Conservation (phyloP, 2,329 filamentous ascomycete genomes). For the Shiraia bambusicola region DNA sequence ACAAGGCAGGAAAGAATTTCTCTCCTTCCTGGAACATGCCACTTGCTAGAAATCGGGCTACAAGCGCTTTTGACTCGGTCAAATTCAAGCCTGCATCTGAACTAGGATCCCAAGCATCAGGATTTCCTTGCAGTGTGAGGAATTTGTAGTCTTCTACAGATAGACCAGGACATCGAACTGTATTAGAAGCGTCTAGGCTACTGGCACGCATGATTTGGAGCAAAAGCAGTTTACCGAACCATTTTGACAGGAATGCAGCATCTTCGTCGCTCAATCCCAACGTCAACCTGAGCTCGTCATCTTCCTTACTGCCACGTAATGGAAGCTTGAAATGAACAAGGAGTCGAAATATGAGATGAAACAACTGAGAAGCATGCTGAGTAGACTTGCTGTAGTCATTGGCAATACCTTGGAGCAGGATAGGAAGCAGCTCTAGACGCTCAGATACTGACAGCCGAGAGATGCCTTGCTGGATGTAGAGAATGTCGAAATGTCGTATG, state of each 20-base stretch:
- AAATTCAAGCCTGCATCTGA: slow-evolving; percentile 64
- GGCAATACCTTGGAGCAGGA: slow-evolving; percentile 67
- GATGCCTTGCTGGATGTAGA: slow-evolving; percentile 85
- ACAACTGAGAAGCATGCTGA: slow-evolving; percentile 65
- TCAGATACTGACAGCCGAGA: slow-evolving; percentile 62
- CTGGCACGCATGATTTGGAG: slow-evolving; percentile 50
- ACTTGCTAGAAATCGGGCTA: slow-evolving; percentile 73
- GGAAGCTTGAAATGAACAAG: slow-evolving; percentile 73
- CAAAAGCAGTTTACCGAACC: slow-evolving; percentile 77
- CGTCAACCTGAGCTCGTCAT: slow-evolving; percentile 64
- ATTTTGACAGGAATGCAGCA: slow-evolving; percentile 69
- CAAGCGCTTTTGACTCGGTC: slow-evolving; percentile 68
- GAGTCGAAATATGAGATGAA: slow-evolving; percentile 79
- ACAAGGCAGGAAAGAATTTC: slow-evolving; percentile 79
- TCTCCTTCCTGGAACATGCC: slow-evolving; percentile 83
- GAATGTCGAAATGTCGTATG: slow-evolving; percentile 83
- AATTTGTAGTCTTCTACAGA: slow-evolving; percentile 68
- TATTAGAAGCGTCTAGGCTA: slow-evolving; percentile 40
- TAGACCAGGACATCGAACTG: slow-evolving; percentile 60
- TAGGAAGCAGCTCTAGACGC: slow-evolving; percentile 71
- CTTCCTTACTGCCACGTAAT: slow-evolving; percentile 74
- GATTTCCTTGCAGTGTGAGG: slow-evolving; percentile 65
- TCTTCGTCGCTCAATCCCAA: slow-evolving; percentile 72
- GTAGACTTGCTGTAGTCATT: slow-evolving; percentile 58
- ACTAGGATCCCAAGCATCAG: slow-evolving; percentile 67